phyloP scores from a whole-genome alignment of 1,284 basidiomycete genomes.

The Kwoniella shivajii region DNA sequence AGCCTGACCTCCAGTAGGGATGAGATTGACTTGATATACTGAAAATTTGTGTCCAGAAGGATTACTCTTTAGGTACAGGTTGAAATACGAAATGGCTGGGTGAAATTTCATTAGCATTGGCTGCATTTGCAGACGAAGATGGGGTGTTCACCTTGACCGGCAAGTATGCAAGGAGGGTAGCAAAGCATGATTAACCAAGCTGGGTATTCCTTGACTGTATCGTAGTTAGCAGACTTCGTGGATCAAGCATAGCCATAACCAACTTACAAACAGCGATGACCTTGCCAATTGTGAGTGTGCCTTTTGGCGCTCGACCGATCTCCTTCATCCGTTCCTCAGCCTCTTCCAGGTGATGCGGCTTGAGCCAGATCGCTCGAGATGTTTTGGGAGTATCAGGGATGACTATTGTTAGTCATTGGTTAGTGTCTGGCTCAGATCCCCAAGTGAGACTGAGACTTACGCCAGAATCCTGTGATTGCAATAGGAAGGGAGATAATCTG shows the following conservation, averaged over 20 bases:
- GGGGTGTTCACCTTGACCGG: constrained; percentile 1
- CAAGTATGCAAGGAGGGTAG: constrained; percentile 6
- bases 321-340: constrained; percentile 7
- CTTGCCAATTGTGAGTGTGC: constrained; percentile 2
- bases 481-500: constrained; percentile 14
- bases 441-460: neutral
- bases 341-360: constrained; percentile 5
- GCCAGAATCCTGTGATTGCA: neutral
- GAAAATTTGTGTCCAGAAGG: constrained; percentile 4
- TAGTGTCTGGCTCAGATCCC: neutral
- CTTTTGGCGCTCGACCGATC: constrained; percentile 5
- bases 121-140: neutral
- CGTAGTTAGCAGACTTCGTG: neutral
- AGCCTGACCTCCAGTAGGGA: constrained; percentile 14
- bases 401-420: neutral
- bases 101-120: neutral
- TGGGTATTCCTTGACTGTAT: constrained; percentile 13
- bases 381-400: constrained; percentile 7
- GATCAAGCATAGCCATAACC: neutral
- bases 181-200: constrained; percentile 8
- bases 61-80: constrained; percentile 10
- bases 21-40: constrained; percentile 13
- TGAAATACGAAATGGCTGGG: constrained; percentile 12
- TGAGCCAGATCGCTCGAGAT: constrained; percentile 7
- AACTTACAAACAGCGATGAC: constrained; percentile 9